Conservation (phyloP, 495 filamentous ascomycete genomes). For the Endocarpon pusillum region DNA sequence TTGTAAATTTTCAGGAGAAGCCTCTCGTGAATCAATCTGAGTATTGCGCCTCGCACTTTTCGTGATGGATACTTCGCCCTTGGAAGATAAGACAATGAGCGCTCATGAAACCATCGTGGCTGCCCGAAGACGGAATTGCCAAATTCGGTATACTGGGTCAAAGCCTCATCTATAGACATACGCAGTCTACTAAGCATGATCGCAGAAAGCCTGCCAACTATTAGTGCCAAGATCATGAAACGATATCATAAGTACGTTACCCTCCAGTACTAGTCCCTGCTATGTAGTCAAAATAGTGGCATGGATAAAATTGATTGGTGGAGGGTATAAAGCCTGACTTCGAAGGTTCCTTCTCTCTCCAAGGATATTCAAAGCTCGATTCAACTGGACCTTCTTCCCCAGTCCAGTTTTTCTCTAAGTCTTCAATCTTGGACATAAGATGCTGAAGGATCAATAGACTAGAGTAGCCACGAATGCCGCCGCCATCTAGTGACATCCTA, state of each 20-base stretch:
- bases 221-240: too few species aligned
- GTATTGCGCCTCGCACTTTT: slow-evolving; percentile 6
- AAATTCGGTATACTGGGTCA: slow-evolving; percentile 16
- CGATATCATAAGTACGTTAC: slow-evolving; percentile 6
- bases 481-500: slow-evolving; percentile 12
- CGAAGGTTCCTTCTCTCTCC: slow-evolving; percentile 1
- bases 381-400: background rate
- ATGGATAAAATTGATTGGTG: slow-evolving; percentile 11
- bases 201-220: slow-evolving; percentile 13
- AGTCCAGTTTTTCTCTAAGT: slow-evolving; percentile 3
- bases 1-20: slow-evolving; percentile 1
- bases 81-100: slow-evolving; percentile 3
- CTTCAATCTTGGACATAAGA: slow-evolving; percentile 11
- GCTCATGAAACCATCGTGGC: slow-evolving; percentile 10
- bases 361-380: slow-evolving; percentile 1
- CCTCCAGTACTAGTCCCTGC: slow-evolving; percentile 23
- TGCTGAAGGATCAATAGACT: slow-evolving; percentile 11
- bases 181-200: slow-evolving; percentile 19
- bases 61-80: slow-evolving; percentile 8
- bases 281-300: slow-evolving; percentile 25
- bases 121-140: slow-evolving; percentile 16
- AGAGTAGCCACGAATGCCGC: slow-evolving; percentile 14
- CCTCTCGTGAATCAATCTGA: slow-evolving; percentile 9
- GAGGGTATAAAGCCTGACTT: background rate
- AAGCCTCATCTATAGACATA: slow-evolving; percentile 17